A percentile compares a stretch with the other conserved stretches of the same genome.
Conservation (phyloP, 2,329 filamentous ascomycete genomes). For the Clarireedia hainanense region DNA sequence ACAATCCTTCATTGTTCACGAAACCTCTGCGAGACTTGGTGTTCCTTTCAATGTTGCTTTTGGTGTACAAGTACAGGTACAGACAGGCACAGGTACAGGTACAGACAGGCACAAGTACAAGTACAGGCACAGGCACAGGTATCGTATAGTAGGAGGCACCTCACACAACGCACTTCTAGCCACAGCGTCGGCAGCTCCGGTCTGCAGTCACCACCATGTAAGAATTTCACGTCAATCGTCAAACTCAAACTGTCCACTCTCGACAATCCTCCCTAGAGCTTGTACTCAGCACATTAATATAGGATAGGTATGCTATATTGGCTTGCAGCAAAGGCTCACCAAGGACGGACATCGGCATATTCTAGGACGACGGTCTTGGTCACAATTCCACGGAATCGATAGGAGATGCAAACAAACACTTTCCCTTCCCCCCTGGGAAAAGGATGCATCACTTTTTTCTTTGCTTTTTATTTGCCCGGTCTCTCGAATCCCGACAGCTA, state of each 20-base stretch:
- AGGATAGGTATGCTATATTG: slow-evolving; percentile 5
- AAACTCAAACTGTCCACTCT: not conserved
- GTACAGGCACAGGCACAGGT: too few species aligned
- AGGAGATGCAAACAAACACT: not conserved
- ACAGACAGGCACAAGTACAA: too few species aligned
- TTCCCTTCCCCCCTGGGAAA: not conserved
- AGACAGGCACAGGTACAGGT: too few species aligned
- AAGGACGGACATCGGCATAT: slow-evolving; percentile 6
- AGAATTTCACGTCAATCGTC: not conserved
- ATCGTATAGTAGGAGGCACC: not conserved
- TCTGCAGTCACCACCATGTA: slow-evolving; percentile 3
- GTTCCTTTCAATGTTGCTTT: slow-evolving; percentile 7
- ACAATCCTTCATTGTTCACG: not conserved
- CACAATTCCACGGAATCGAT: not conserved
- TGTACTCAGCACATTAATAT: not conserved
- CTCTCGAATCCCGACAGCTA: too few species aligned
- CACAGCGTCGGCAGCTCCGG: slow-evolving; percentile 7
- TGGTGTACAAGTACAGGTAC: not conserved
- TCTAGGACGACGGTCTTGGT: too few species aligned
- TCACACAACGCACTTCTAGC: not conserved
- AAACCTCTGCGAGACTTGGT: slow-evolving; percentile 3
- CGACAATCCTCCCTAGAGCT: not conserved
- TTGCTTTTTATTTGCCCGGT: not conserved
- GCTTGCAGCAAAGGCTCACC: slow-evolving; percentile 6
- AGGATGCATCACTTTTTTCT: not conserved